phyloP scores from a whole-genome alignment of 2,329 filamentous ascomycete species.

The Exophiala viscosa region DNA sequence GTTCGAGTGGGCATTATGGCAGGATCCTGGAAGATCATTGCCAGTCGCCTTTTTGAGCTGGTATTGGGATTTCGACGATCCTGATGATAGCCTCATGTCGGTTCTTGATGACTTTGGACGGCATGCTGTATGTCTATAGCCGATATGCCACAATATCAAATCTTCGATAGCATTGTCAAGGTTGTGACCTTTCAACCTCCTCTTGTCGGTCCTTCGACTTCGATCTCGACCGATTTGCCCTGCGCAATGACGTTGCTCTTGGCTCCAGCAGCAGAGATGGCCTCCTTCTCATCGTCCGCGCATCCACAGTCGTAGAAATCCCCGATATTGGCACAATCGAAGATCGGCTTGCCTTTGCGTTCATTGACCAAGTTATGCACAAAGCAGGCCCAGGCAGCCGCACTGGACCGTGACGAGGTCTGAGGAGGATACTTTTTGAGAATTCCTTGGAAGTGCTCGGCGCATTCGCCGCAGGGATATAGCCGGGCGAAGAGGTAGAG shows the following conservation, averaged over 20 bases:
- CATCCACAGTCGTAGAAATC: slow-evolving; percentile 67
- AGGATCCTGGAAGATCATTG: slow-evolving; percentile 11
- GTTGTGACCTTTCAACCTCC: slow-evolving; percentile 21
- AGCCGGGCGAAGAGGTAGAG: slow-evolving; percentile 62
- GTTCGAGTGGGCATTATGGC: slow-evolving; percentile 1
- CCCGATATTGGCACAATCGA: slow-evolving; percentile 62
- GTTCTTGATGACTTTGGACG: no score
- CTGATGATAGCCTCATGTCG: no score
- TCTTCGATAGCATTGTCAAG: no score
- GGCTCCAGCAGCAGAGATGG: slow-evolving; percentile 18
- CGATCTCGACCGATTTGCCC: slow-evolving; percentile 24
- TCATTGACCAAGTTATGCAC: slow-evolving; percentile 65
- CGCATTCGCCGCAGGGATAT: slow-evolving; percentile 66
- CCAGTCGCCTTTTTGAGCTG: slow-evolving; percentile 12
- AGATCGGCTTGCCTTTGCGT: slow-evolving; percentile 57
- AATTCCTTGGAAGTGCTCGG: slow-evolving; percentile 59
- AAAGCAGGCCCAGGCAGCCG: slow-evolving; percentile 64
- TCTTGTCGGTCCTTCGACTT: slow-evolving; percentile 27
- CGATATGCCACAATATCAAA: no score
- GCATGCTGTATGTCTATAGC: no score
- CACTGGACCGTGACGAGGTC: slow-evolving; percentile 57
- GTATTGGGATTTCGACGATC: background rate
- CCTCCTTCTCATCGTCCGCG: slow-evolving; percentile 50
- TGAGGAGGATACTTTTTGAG: slow-evolving; percentile 62
- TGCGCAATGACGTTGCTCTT: slow-evolving; percentile 19